Percentiles rank a stretch among this genome's conserved stretches.
Conservation (phyloP, 331 rosid species). For the Quercus phellos region DNA sequence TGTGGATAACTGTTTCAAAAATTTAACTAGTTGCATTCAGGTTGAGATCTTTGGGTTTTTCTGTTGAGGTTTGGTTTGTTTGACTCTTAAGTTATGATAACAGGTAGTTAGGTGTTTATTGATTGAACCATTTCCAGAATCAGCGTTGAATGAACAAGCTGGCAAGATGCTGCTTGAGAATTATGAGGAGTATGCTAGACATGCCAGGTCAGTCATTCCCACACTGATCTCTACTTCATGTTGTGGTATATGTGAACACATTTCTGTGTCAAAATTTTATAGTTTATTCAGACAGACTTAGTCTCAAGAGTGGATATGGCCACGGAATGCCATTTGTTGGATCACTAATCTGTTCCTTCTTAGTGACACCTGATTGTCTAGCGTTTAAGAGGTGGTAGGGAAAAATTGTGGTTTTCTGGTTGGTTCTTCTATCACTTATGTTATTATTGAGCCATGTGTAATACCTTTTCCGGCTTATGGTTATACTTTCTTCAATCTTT, state of each 20-base stretch:
- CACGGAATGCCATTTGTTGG: not conserved
- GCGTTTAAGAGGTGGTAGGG: no score
- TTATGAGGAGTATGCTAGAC: constrained; percentile 96
- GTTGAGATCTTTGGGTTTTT: constrained; percentile 9
- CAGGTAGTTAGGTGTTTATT: constrained; percentile 97
- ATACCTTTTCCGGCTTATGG: not conserved
- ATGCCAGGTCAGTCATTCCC: constrained; percentile 71
- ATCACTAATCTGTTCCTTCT: not conserved
- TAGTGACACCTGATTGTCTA: not conserved
- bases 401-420: not conserved
- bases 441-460: not conserved
- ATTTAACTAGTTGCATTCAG: constrained; percentile 4
- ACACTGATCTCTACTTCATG: constrained; percentile 4
- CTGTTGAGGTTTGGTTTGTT: not conserved
- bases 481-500: not conserved
- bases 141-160: constrained; percentile 96
- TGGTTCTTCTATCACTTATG: not conserved
- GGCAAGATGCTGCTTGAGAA: constrained; percentile 88
- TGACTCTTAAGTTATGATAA: constrained; percentile 7
- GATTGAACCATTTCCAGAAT: constrained; percentile 97
- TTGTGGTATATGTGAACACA: not conserved
- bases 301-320: not conserved
- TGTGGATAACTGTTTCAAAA: not conserved
- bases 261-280: not conserved
- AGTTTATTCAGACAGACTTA: not conserved